Evolutionary conservation across 352 stramenopile species (phyloP).

Genomic region (Globisporangium parvum): DNA sequence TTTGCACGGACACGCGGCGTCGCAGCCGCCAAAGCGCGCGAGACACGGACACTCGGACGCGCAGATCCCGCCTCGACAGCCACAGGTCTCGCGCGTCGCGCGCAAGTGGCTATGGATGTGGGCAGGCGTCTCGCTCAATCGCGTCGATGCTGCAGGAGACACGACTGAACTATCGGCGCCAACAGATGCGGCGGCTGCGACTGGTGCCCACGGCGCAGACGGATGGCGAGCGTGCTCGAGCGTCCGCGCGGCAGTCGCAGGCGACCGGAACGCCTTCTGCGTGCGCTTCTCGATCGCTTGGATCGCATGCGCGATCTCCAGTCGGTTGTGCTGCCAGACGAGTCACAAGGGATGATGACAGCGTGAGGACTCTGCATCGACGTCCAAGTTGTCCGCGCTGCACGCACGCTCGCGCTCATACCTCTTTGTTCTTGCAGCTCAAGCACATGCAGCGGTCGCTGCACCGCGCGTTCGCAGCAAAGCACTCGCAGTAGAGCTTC

Average conservation of each 20-base stretch:
- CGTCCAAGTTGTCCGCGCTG: too few relatives aligned
- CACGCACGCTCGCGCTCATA: conserved; percentile 1
- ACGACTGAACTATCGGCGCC: background rate
- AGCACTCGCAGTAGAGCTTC: conserved; percentile 91
- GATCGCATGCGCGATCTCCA: conserved; percentile 50
- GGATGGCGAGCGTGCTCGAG: conserved; percentile 16
- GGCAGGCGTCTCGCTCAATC: background rate
- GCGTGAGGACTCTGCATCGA: background rate
- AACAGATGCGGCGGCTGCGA: background rate
- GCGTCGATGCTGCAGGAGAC: background rate
- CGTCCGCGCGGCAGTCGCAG: conserved; percentile 18
- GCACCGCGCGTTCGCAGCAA: conserved; percentile 46
- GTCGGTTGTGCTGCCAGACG: conserved; percentile 30
- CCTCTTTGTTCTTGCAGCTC: conserved; percentile 66
- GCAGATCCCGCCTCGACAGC: conserved; percentile 36
- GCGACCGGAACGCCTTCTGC: conserved; percentile 40
- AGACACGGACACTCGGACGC: conserved; percentile 38
- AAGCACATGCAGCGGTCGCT: conserved; percentile 66
- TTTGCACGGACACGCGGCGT: conserved; percentile 28
- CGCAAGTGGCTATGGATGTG: conserved; percentile 6
- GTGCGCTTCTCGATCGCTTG: conserved; percentile 46
- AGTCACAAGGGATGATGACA: too few relatives aligned
- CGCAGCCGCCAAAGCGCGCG: conserved; percentile 30
- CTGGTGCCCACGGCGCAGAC: background rate
- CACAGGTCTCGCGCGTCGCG: conserved; percentile 18